These are phyloP conservation scores for Pichia heedii DNA, from an alignment of 805 yeast genomes.

Conservation along the genomic window DNA sequence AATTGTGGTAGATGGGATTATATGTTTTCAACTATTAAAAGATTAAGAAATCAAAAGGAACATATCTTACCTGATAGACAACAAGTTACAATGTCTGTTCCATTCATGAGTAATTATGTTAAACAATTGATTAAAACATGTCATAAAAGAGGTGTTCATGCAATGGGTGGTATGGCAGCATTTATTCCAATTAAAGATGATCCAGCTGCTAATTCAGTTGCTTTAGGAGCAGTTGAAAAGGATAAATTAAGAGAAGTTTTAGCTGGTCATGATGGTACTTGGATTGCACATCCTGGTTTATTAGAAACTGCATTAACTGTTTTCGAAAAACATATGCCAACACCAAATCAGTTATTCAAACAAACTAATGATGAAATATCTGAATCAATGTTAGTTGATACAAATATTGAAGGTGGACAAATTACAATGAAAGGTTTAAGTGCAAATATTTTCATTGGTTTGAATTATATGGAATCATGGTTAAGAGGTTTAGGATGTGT, in stretches of 20 bases:
- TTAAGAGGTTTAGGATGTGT: conserved; percentile 77
- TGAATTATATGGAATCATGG: conserved; percentile 82
- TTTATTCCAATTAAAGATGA: conserved; percentile 75
- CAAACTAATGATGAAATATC: conserved; percentile 38
- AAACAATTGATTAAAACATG: conserved; percentile 63
- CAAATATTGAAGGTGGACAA: conserved; percentile 51
- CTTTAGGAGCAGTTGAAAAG: conserved; percentile 62
- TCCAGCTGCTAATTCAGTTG: conserved; percentile 49
- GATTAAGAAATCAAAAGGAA: conserved; percentile 58
- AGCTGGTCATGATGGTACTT: conserved; percentile 81
- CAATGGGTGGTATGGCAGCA: conserved; percentile 90
- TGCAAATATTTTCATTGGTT: conserved; percentile 65
- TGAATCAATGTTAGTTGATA: conserved; percentile 52
- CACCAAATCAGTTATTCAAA: conserved; percentile 63
- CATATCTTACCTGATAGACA: conserved; percentile 72
- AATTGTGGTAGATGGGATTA: conserved; percentile 91
- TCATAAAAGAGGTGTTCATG: conserved; percentile 74
- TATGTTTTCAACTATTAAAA: conserved; percentile 71
- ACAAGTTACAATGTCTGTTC: conserved; percentile 71
- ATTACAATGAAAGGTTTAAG: conserved; percentile 65
- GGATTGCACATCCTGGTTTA: conserved; percentile 85
- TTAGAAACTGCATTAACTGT: conserved; percentile 65
- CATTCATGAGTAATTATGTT: conserved; percentile 75
- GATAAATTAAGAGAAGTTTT: conserved; percentile 71
- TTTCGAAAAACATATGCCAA: conserved; percentile 69